Evolutionary conservation across 345 rosid species (phyloP).

Genomic region (Eucalyptus brandiana): DNA sequence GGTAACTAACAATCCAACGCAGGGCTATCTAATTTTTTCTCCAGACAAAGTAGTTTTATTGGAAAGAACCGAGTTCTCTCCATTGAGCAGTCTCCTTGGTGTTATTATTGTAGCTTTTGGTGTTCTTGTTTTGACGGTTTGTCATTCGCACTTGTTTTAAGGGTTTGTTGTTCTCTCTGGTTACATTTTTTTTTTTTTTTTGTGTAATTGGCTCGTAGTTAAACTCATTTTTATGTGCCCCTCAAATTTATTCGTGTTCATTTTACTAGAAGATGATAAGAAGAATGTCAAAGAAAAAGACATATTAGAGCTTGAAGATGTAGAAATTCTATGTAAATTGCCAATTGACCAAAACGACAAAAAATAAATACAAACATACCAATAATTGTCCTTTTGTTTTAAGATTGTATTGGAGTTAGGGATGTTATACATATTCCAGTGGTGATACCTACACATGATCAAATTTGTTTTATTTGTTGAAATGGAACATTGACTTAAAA

Average conservation of each 20-base stretch:
- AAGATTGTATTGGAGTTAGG: not conserved
- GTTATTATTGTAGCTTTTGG: not conserved
- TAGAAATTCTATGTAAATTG: too few relatives aligned
- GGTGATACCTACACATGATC: not conserved
- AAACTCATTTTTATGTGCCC: not conserved
- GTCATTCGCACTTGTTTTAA: not conserved
- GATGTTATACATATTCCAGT: not conserved
- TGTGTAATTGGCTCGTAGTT: not conserved
- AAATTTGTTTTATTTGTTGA: not conserved
- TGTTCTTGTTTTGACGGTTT: not conserved
- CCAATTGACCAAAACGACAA: not conserved
- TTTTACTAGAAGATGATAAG: not conserved
- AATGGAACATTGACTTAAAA: not conserved
- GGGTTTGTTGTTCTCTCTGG: not conserved
- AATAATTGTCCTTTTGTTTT: not conserved
- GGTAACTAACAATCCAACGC: not conserved
- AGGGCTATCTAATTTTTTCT: not conserved
- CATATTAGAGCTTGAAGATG: too few relatives aligned
- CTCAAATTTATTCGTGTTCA: not conserved
- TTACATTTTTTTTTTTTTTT: not conserved
- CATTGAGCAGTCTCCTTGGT: not conserved
- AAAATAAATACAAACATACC: not conserved
- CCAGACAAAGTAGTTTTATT: not conserved
- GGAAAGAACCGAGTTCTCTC: not conserved
- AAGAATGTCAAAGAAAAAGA: not conserved